Evolutionary conservation across 2,329 filamentous ascomycete species (phyloP).

Genomic region (Diaporthe sp.): DNA sequence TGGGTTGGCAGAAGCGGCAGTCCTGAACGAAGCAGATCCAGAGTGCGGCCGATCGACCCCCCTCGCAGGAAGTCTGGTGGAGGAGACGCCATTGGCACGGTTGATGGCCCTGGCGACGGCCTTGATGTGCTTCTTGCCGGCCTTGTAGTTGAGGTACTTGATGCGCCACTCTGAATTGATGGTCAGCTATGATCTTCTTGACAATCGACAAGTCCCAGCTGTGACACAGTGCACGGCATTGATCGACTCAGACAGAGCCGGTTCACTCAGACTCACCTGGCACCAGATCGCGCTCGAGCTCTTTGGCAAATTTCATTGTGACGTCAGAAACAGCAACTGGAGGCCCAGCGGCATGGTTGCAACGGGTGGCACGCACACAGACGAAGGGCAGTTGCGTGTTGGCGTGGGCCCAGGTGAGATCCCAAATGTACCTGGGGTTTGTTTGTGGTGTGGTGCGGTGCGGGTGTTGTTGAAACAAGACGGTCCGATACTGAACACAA

Average conservation of each 20-base stretch:
- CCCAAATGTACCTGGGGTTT: neutral
- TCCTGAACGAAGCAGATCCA: conserved; percentile 44
- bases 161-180: conserved; percentile 82
- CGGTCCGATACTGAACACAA: neutral
- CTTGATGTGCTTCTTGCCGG: conserved; percentile 94
- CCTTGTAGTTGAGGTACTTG: conserved; percentile 96
- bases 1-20: conserved; percentile 44
- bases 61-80: conserved; percentile 45
- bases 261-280: conserved; percentile 72
- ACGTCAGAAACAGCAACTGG: conserved; percentile 45
- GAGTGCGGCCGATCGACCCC: conserved; percentile 49
- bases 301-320: conserved; percentile 77
- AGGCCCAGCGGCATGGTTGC: conserved; percentile 12
- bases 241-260: neutral
- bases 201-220: neutral
- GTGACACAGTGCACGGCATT: neutral
- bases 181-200: conserved; percentile 15
- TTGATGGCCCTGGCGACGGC: conserved; percentile 80
- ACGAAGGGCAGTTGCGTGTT: conserved; percentile 15
- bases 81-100: conserved; percentile 68
- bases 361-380: conserved; percentile 12
- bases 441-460: neutral
- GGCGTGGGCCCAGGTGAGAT: neutral
- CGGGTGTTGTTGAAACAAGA: neutral
- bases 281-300: conserved; percentile 88